Percentiles rank a stretch among this genome's conserved stretches.
phyloP scores from a whole-genome alignment of 73 alveolate species.

The Paramecium sonneborni region DNA sequence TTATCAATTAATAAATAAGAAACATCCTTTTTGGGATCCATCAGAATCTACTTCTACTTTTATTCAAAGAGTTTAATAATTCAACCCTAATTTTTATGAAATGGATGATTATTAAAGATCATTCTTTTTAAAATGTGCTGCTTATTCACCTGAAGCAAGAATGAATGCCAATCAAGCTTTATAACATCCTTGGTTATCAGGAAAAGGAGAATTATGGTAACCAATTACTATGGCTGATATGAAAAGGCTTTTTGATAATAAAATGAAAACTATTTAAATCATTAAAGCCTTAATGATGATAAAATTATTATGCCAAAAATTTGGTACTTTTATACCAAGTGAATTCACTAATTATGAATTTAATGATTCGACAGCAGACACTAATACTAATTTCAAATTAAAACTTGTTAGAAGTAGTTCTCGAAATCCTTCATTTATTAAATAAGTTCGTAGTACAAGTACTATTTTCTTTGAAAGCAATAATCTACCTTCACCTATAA shows the following conservation, averaged over 20 bases:
- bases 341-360: constrained; percentile 13
- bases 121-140: constrained; percentile 36
- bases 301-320: neutral
- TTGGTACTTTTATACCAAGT: constrained; percentile 1
- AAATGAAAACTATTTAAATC: neutral
- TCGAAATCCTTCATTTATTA: neutral
- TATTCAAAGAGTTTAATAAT: neutral
- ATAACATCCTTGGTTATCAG: constrained; percentile 42
- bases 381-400: neutral
- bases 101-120: neutral
- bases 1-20: neutral
- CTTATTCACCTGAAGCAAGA: neutral
- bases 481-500: constrained; percentile 5
- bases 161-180: constrained; percentile 36
- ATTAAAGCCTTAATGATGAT: neutral
- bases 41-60: neutral
- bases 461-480: constrained; percentile 7
- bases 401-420: constrained; percentile 10
- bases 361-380: constrained; percentile 12
- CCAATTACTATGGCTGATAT: constrained; percentile 35
- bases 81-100: neutral
- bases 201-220: constrained; percentile 28
- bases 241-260: neutral
- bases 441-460: constrained; percentile 48
- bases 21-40: constrained; percentile 39